These are phyloP conservation scores for Kokia cookei DNA, from an alignment of 441 rosid genomes.

Conservation along the genomic window DNA sequence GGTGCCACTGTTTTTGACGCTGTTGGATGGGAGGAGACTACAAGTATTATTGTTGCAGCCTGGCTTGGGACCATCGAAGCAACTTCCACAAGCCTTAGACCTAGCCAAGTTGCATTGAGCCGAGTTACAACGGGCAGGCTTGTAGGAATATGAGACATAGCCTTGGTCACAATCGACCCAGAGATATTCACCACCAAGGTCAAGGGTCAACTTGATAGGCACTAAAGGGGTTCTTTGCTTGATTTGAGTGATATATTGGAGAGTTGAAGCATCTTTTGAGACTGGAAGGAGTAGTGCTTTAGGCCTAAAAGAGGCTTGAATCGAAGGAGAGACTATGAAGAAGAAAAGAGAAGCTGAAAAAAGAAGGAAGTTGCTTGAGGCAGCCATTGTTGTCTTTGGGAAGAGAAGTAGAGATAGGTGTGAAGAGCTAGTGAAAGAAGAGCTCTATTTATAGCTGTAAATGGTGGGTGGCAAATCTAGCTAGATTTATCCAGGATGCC, in stretches of 20 bases:
- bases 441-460: neutral
- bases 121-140: slow-evolving; percentile 13
- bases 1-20: neutral
- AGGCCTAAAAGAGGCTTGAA: slow-evolving; percentile 4
- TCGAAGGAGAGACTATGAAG: neutral
- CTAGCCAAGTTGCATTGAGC: slow-evolving; percentile 13
- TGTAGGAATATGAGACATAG: slow-evolving; percentile 28
- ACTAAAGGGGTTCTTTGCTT: slow-evolving; percentile 28
- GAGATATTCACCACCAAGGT: slow-evolving; percentile 21
- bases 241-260: slow-evolving; percentile 23
- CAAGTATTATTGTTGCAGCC: slow-evolving; percentile 22
- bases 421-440: neutral
- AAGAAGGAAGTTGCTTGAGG: neutral
- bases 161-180: slow-evolving; percentile 27
- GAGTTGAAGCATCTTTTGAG: slow-evolving; percentile 18
- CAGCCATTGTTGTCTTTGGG: neutral
- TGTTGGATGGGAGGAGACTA: slow-evolving; percentile 1
- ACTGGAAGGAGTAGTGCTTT: slow-evolving; percentile 27
- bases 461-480: neutral
- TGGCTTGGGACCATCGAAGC: slow-evolving; percentile 7
- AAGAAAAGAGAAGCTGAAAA: neutral
- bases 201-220: slow-evolving; percentile 13
- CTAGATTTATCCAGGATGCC: neutral
- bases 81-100: slow-evolving; percentile 5
- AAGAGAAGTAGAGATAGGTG: neutral